phyloP scores from a whole-genome alignment of 768 basidiomycete species.

The Naematelia encephala region DNA sequence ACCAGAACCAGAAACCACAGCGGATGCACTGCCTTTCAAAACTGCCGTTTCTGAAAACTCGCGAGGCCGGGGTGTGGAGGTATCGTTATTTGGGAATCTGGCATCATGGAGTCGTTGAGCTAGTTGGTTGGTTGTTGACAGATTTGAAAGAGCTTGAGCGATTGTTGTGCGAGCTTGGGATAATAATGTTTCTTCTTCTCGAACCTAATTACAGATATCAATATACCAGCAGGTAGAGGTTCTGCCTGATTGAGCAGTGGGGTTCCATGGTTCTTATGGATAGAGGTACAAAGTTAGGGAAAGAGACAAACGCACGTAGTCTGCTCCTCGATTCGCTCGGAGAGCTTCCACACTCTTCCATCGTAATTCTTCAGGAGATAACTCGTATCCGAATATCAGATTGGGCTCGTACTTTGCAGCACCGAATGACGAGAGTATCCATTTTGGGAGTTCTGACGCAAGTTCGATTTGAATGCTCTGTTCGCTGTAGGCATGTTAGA shows the following conservation, averaged over 20 bases:
- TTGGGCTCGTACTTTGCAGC: slow-evolving; percentile 70
- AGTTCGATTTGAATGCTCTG: slow-evolving; percentile 68
- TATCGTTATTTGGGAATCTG: slow-evolving; percentile 16
- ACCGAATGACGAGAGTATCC: slow-evolving; percentile 75
- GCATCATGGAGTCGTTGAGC: slow-evolving; percentile 41
- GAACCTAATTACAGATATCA: slow-evolving; percentile 16
- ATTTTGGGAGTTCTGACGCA: slow-evolving; percentile 67
- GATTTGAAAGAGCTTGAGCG: slow-evolving; percentile 23
- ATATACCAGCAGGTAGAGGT: too few species aligned
- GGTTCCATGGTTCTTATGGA: too few species aligned
- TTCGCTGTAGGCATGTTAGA: slow-evolving; percentile 53
- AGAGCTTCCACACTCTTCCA: slow-evolving; percentile 62
- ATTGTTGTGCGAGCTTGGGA: slow-evolving; percentile 23
- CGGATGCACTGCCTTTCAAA: slow-evolving; percentile 5
- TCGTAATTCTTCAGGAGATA: slow-evolving; percentile 74
- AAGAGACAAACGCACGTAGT: slow-evolving; percentile 61
- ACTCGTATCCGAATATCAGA: slow-evolving; percentile 65
- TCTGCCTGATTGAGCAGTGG: too few species aligned
- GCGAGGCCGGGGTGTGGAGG: slow-evolving; percentile 20
- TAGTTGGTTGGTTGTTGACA: slow-evolving; percentile 20
- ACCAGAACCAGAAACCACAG: background rate
- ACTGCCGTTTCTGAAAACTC: slow-evolving; percentile 31
- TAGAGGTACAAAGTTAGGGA: background rate
- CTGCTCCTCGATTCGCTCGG: slow-evolving; percentile 58
- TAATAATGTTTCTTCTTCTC: slow-evolving; percentile 25